These are phyloP conservation scores for Penicillium nucicola DNA, from an alignment of 495 filamentous ascomycete genomes.

Conservation along the genomic window DNA sequence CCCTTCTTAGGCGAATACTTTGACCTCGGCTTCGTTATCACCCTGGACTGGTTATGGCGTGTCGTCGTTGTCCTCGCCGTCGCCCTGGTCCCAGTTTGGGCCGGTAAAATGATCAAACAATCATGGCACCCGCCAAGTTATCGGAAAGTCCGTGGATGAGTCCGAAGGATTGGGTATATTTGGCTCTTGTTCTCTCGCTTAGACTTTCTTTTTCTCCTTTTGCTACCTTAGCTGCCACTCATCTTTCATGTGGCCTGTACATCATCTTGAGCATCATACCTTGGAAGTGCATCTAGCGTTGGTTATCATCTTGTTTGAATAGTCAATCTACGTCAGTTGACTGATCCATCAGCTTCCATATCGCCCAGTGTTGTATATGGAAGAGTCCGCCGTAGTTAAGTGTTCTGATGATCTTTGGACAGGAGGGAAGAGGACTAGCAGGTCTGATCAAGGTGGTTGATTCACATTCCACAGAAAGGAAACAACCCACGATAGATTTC, in stretches of 20 bases:
- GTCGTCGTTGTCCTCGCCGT: conserved; percentile 75
- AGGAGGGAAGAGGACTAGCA: no score
- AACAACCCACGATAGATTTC: no score
- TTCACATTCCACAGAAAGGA: no score
- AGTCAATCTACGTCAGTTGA: no score
- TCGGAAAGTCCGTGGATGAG: conserved; percentile 77
- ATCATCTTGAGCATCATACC: not conserved
- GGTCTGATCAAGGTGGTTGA: no score
- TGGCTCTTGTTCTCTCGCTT: not conserved
- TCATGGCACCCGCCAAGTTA: conserved; percentile 91
- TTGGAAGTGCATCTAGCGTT: not conserved
- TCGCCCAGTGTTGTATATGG: no score
- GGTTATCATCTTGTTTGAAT: not conserved
- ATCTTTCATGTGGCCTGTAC: not conserved
- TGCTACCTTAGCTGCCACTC: not conserved
- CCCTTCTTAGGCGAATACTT: conserved; percentile 90
- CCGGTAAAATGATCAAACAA: conserved; percentile 75
- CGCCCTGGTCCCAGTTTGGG: conserved; percentile 80
- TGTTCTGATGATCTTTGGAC: no score
- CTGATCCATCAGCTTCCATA: no score
- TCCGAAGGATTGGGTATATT: not conserved
- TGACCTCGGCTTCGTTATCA: conserved; percentile 77
- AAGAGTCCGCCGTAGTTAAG: no score
- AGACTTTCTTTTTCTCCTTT: not conserved
- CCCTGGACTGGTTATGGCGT: conserved; percentile 82